Conservation (phyloP, 805 yeast species). For the Torulaspora maleeae region DNA sequence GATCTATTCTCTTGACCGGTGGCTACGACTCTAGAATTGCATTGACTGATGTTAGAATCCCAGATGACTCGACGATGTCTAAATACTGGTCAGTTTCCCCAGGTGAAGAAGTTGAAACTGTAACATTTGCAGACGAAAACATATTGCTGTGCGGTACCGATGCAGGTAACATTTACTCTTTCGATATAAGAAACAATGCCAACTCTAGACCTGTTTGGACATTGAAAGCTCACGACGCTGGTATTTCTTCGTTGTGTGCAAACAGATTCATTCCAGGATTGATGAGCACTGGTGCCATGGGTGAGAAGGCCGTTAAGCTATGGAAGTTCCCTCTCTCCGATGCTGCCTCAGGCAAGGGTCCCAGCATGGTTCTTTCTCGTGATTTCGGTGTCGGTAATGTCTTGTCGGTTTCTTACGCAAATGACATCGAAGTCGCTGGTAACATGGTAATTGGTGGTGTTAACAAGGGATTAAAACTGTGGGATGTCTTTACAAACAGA, state of each 20-base stretch:
- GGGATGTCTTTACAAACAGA: slow-evolving; percentile 85
- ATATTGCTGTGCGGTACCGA: slow-evolving; percentile 85
- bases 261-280: slow-evolving; percentile 65
- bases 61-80: slow-evolving; percentile 54
- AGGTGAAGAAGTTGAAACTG: slow-evolving; percentile 81
- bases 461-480: slow-evolving; percentile 74
- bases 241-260: slow-evolving; percentile 74
- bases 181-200: slow-evolving; percentile 65
- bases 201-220: slow-evolving; percentile 80
- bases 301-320: slow-evolving; percentile 77
- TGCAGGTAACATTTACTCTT: slow-evolving; percentile 81
- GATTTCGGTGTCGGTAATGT: slow-evolving; percentile 95
- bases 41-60: slow-evolving; percentile 78
- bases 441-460: slow-evolving; percentile 85
- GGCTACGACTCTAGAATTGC: slow-evolving; percentile 87
- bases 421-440: slow-evolving; percentile 83
- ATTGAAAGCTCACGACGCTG: slow-evolving; percentile 93
- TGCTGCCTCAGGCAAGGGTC: slow-evolving; percentile 38
- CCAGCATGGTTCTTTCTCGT: slow-evolving; percentile 84
- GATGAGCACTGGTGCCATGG: slow-evolving; percentile 84
- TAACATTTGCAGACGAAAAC: slow-evolving; percentile 60
- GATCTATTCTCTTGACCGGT: slow-evolving; percentile 74
- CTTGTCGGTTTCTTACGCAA: slow-evolving; percentile 73
- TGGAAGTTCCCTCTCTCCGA: slow-evolving; percentile 66
- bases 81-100: slow-evolving; percentile 57